Evolutionary conservation across 2,329 filamentous ascomycete species (phyloP).

Genomic region (Hansfordia pulvinata): DNA sequence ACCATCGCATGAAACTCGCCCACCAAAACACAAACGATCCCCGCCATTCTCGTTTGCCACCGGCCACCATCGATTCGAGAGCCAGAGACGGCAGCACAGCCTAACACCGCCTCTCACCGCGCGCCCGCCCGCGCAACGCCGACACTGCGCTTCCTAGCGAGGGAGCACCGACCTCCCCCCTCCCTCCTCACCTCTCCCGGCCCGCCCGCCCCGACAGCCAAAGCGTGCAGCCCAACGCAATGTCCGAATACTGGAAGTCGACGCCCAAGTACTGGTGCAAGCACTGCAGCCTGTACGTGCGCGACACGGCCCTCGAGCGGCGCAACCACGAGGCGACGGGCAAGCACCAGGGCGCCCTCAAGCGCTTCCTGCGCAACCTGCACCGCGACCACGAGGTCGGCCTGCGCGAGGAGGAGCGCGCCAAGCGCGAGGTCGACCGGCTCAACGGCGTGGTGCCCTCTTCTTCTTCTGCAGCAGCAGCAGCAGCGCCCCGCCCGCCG

Average conservation of each 20-base stretch:
- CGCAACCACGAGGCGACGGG: slow-evolving; percentile 79
- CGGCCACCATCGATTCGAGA: too few relatives aligned
- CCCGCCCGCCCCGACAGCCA: not conserved
- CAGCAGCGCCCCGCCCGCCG: slow-evolving; percentile 1
- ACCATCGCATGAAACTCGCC: too few relatives aligned
- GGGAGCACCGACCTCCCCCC: too few relatives aligned
- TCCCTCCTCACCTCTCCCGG: too few relatives aligned
- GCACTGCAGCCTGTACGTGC: slow-evolving; percentile 80
- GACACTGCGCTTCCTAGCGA: too few relatives aligned
- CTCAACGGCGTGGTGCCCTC: slow-evolving; percentile 58
- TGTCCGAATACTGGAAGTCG: slow-evolving; percentile 99
- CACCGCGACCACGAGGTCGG: slow-evolving; percentile 75
- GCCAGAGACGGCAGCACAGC: too few relatives aligned
- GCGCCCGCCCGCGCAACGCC: too few relatives aligned
- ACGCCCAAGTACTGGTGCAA: slow-evolving; percentile 98
- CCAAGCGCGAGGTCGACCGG: slow-evolving; percentile 72
- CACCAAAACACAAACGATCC: too few relatives aligned
- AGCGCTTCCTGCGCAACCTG: slow-evolving; percentile 79
- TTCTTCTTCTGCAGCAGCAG: slow-evolving; percentile 6
- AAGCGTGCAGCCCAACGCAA: slow-evolving; percentile 20
- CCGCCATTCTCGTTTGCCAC: too few relatives aligned
- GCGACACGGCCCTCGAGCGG: slow-evolving; percentile 83
- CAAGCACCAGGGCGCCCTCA: slow-evolving; percentile 74
- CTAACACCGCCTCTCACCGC: too few relatives aligned
- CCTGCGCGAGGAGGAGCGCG: slow-evolving; percentile 68